A percentile compares a stretch with the other conserved stretches of the same genome.
These are phyloP conservation scores for Pichia deserticola DNA, from an alignment of 805 yeast genomes.

Conservation along the genomic window DNA sequence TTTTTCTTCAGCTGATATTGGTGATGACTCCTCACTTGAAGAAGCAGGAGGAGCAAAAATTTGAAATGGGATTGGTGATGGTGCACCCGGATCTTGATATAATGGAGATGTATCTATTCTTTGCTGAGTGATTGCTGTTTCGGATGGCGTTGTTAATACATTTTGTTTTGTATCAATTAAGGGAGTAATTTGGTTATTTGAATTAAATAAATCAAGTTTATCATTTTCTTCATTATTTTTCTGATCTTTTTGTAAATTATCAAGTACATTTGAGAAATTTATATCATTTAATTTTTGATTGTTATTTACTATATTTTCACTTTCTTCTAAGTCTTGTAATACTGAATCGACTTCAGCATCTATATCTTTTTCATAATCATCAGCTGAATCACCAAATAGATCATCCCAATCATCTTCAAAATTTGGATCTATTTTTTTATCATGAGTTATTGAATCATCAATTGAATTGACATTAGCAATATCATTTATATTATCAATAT, in stretches of 20 bases:
- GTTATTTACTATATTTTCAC: background rate
- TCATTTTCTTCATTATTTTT: too few relatives aligned
- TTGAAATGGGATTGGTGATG: conserved; percentile 56
- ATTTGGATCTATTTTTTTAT: background rate
- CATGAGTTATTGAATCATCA: conserved; percentile 1
- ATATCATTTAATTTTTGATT: background rate
- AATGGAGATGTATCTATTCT: conserved; percentile 37
- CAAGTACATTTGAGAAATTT: background rate
- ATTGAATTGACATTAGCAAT: background rate
- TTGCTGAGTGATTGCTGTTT: background rate
- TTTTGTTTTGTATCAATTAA: background rate
- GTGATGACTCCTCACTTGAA: conserved; percentile 12
- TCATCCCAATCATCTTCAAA: conserved; percentile 25
- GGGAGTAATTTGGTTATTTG: background rate
- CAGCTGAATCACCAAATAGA: conserved; percentile 19
- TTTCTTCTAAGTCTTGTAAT: conserved; percentile 12
- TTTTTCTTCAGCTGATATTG: conserved; percentile 7
- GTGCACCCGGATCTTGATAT: conserved; percentile 80
- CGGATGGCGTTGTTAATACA: background rate
- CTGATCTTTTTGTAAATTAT: background rate
- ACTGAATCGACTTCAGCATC: conserved; percentile 9
- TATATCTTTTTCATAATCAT: conserved; percentile 5
- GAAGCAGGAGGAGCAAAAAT: conserved; percentile 31
- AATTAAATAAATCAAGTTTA: background rate
- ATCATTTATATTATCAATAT: background rate